Conservation (phyloP, 208 protist species). For the Leishmania turanica region DNA sequence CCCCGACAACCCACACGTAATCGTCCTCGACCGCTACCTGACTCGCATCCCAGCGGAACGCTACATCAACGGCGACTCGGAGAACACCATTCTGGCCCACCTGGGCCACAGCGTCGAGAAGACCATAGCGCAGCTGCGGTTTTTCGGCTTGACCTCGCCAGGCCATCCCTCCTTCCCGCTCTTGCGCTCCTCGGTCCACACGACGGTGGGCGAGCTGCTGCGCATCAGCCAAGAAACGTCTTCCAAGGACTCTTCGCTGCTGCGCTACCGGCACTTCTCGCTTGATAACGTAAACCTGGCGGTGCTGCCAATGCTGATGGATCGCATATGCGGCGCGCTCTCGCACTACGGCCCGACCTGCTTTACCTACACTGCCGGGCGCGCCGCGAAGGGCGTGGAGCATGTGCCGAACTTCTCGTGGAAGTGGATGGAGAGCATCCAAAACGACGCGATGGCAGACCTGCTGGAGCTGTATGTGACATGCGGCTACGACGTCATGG, state of each 20-base stretch:
- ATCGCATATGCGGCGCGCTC: constrained; percentile 65
- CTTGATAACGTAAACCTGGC: constrained; percentile 61
- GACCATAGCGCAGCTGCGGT: constrained; percentile 58
- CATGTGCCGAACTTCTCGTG: constrained; percentile 66
- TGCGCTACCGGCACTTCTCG: constrained; percentile 59
- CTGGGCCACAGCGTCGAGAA: constrained; percentile 56
- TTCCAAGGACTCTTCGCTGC: constrained; percentile 57
- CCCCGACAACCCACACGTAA: constrained; percentile 18
- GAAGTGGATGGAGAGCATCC: constrained; percentile 70
- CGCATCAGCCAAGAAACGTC: constrained; percentile 25
- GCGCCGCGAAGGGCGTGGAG: constrained; percentile 7
- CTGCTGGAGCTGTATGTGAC: constrained; percentile 62
- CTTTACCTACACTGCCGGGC: constrained; percentile 21
- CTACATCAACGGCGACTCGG: constrained; percentile 70
- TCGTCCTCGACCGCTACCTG: constrained; percentile 68
- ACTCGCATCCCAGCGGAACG: constrained; percentile 74
- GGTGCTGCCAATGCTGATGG: constrained; percentile 69
- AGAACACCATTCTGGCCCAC: constrained; percentile 53
- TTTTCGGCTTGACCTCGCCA: constrained; percentile 34
- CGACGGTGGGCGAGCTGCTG: constrained; percentile 29
- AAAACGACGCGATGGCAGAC: constrained; percentile 68
- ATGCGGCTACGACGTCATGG: constrained; percentile 58
- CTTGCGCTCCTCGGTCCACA: constrained; percentile 29
- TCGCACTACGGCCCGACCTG: constrained; percentile 46
- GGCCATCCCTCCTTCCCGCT: constrained; percentile 25